A percentile compares a stretch with the other conserved stretches of the same genome.
These are phyloP conservation scores for Candida berthetii DNA, from an alignment of 805 yeast species.

Conservation along the genomic window DNA sequence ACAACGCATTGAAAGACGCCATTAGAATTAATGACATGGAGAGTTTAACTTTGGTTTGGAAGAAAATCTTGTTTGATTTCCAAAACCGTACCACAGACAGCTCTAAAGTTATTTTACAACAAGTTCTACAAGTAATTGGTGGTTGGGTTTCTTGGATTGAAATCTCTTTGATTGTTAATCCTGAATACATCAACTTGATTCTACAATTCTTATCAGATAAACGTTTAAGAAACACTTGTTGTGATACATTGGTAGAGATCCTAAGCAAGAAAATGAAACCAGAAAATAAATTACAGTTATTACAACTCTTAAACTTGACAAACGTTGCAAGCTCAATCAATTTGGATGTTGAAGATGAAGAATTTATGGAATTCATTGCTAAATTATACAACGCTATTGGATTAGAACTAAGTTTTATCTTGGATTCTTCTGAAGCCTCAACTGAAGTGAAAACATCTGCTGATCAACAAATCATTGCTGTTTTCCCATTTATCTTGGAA, in stretches of 20 bases:
- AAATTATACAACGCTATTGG: constrained; percentile 71
- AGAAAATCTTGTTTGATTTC: constrained; percentile 39
- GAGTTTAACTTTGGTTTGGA: constrained; percentile 62
- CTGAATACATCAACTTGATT: constrained; percentile 16
- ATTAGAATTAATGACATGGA: constrained; percentile 76
- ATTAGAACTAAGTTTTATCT: constrained; percentile 61
- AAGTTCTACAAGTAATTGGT: constrained; percentile 64
- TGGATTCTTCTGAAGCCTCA: constrained; percentile 47
- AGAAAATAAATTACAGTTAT: constrained; percentile 52
- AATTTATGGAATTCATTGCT: constrained; percentile 72
- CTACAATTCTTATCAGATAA: constrained; percentile 4
- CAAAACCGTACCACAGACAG: constrained; percentile 22
- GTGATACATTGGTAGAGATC: constrained; percentile 52
- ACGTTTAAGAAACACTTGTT: constrained; percentile 14
- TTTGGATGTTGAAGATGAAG: constrained; percentile 44
- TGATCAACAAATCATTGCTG: constrained; percentile 44
- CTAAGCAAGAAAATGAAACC: constrained; percentile 77
- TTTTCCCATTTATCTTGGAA: constrained; percentile 67
- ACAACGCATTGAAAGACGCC: constrained; percentile 70
- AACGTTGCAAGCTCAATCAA: constrained; percentile 36
- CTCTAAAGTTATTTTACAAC: constrained; percentile 44
- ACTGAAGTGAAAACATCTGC: constrained; percentile 31
- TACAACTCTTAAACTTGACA: constrained; percentile 64
- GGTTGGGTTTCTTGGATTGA: constrained; percentile 85
- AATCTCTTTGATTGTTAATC: constrained; percentile 8